Evolutionary conservation across 306 rosid genomes (phyloP), one percentile per base, ranked within the genome.

Genomic region (Cucurbita maxima): DNA sequence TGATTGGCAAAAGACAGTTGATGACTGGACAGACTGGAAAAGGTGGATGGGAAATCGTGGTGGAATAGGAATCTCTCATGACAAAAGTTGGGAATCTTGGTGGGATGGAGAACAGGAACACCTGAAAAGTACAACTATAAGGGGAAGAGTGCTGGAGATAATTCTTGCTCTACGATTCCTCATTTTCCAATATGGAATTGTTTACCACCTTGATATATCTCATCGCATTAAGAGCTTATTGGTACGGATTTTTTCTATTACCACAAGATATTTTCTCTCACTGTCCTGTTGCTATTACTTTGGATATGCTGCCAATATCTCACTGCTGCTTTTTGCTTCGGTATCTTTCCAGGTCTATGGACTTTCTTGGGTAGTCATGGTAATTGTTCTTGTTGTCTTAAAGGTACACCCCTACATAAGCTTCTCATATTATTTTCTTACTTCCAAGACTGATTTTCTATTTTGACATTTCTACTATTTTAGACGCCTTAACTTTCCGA

Each of bases 1-100:
- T 79, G 97, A 94, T 63, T 94, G 99, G 99, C 99, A 94, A 85
- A 90, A 94, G 77, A 94, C 97, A 11, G 97, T 94, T 76, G 97
- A 94, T 47, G 99, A 94, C 81, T 94, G 97, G 97, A 81, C 96
- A 15, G 99, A 91, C 75, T 94, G 97, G 97, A 94, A 91, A 81
- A 84, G 96, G 60, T 94, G 99, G 97, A 94, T 94, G 99, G 97
- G 96, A 82, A 94, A 94, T 69, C 95, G 99, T 44, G 97, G 99
- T 58, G 96, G 96, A 60, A 94, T 91, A 53, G 99, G 99, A 76
- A 94, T 91, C 71, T 22, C 86, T 20, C 77, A 87, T 52, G 87
- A 94, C 50, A 91, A 86, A 85, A 89, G 97, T 78, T 94, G 99
- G 99, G 99, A 91, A 79, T 89, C 96, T 53, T 94, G 97, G 99